Percentiles rank a stretch among this genome's conserved stretches.
These are phyloP conservation scores for Stylonectria norvegica DNA, from an alignment of 2,329 filamentous ascomycete species.

Conservation along the genomic window DNA sequence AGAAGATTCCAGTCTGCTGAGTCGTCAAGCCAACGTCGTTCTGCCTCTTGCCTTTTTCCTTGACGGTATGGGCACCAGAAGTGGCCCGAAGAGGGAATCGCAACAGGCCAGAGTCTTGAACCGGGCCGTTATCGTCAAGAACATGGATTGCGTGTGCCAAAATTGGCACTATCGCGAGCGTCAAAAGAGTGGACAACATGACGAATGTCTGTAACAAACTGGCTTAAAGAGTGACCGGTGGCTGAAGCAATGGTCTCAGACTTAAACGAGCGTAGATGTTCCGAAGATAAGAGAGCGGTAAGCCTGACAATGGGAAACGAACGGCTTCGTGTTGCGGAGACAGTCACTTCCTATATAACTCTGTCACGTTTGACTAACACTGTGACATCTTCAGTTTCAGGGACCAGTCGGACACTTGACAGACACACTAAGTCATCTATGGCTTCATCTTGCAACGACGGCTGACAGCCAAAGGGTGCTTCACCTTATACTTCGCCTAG, in stretches of 20 bases:
- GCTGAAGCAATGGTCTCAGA: constrained; percentile 3
- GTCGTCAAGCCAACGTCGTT: constrained; percentile 21
- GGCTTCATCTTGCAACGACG: not conserved
- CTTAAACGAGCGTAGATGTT: constrained; percentile 4
- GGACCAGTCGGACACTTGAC: not conserved
- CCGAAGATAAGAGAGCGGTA: not conserved
- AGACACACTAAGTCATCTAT: not conserved
- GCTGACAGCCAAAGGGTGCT: too few relatives aligned
- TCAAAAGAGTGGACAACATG: constrained; percentile 32
- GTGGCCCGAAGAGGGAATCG: constrained; percentile 29
- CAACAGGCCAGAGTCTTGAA: constrained; percentile 26
- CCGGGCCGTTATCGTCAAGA: constrained; percentile 20
- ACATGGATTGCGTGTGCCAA: constrained; percentile 20
- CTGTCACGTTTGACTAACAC: too few relatives aligned
- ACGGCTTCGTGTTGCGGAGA: not conserved
- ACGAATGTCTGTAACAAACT: constrained; percentile 10
- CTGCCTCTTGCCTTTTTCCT: constrained; percentile 30
- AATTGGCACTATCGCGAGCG: constrained; percentile 28
- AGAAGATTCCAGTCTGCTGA: constrained; percentile 33
- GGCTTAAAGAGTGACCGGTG: constrained; percentile 28
- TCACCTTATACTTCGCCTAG: not conserved
- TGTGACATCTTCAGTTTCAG: not conserved
- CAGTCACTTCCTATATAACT: not conserved
- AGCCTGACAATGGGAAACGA: not conserved
- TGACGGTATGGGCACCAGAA: constrained; percentile 26